Percentiles rank a stretch among this genome's conserved stretches.
Evolutionary conservation across 2,329 filamentous ascomycete species (phyloP).

Genomic region (Hypoxylon sp.): DNA sequence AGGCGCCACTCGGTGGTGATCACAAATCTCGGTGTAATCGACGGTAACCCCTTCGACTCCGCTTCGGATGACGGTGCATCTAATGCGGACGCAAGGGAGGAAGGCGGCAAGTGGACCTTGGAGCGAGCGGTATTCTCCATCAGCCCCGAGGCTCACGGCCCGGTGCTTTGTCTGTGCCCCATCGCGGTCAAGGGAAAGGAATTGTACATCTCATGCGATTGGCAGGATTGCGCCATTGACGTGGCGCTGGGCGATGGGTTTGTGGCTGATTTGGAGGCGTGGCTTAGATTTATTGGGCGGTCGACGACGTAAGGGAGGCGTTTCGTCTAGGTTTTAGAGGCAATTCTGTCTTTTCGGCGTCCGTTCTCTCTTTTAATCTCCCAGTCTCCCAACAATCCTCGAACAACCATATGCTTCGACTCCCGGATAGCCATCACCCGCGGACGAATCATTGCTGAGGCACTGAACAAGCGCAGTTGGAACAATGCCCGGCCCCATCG

Average conservation of each 20-base stretch:
- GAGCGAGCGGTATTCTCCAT: constrained; percentile 39
- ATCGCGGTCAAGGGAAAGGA: constrained; percentile 38
- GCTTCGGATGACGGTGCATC: not conserved
- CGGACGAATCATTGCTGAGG: not conserved
- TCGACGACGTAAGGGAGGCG: not conserved
- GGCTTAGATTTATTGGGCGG: constrained; percentile 30
- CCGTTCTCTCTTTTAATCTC: not conserved
- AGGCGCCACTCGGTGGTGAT: constrained; percentile 29
- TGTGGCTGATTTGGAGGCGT: constrained; percentile 33
- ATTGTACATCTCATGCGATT: constrained; percentile 36
- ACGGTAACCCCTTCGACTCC: constrained; percentile 33
- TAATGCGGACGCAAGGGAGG: not conserved
- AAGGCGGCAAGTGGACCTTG: constrained; percentile 30
- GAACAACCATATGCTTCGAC: not conserved
- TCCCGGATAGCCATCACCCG: not conserved
- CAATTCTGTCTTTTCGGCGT: not conserved
- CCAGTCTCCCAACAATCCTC: not conserved
- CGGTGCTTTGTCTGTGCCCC: constrained; percentile 30
- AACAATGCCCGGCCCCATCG: too few relatives aligned
- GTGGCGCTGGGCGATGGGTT: constrained; percentile 32
- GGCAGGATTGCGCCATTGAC: constrained; percentile 39
- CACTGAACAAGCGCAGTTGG: too few relatives aligned
- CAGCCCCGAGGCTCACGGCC: constrained; percentile 33
- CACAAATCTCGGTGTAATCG: constrained; percentile 44
- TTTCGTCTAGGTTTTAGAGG: not conserved